Evolutionary conservation across 257 asterid genomes (phyloP).

Genomic region (Solanum paucissectum): DNA sequence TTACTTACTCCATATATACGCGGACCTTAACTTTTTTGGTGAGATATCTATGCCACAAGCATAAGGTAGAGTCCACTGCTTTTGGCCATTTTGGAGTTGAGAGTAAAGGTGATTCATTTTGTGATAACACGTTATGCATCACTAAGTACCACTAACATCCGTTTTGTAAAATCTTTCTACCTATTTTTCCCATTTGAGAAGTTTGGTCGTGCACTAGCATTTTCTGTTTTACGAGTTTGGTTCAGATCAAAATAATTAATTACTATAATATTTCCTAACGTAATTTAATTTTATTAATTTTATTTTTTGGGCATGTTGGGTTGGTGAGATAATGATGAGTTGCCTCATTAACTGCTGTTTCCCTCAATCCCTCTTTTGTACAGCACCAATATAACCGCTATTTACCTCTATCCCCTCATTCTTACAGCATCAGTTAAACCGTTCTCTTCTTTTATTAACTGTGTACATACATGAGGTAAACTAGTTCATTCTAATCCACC

Average conservation of each 20-base stretch:
- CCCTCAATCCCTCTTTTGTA: background rate
- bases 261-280: background rate
- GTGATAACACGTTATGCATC: background rate
- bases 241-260: background rate
- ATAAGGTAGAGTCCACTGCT: background rate
- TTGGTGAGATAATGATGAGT: background rate
- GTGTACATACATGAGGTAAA: background rate
- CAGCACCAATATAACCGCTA: background rate
- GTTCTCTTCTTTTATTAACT: background rate
- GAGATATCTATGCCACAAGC: background rate
- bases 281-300: background rate
- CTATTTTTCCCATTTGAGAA: background rate
- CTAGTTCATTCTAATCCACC: background rate
- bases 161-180: background rate
- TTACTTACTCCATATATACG: background rate
- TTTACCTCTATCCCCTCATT: slow-evolving; percentile 1
- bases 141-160: background rate
- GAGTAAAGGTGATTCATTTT: background rate
- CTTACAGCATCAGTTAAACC: background rate
- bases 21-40: background rate
- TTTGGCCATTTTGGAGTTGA: background rate
- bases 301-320: background rate
- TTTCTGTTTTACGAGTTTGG: background rate
- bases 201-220: background rate
- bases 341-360: background rate